Evolutionary conservation across 805 yeast genomes (phyloP).

Genomic region (Kodamaea laetipori): DNA sequence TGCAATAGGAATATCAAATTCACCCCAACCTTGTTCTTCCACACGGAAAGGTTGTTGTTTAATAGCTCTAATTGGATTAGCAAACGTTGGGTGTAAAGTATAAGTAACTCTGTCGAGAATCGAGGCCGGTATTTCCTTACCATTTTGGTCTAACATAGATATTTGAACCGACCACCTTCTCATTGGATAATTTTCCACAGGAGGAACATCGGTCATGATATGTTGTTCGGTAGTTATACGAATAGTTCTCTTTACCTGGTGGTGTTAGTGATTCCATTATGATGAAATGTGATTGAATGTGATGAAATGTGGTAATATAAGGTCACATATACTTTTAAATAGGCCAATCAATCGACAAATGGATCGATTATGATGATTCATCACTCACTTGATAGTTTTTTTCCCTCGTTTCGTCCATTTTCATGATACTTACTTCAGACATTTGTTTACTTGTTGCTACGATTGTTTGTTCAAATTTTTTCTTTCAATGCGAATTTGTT

Average conservation of each 20-base stretch:
- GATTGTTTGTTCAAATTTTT: conserved; percentile 6
- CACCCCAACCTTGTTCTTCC: conserved; percentile 98
- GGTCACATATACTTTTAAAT: too few relatives aligned
- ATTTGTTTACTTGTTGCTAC: conserved; percentile 5
- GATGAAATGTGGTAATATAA: too few relatives aligned
- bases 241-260: conserved; percentile 75
- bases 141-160: conserved; percentile 71
- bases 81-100: conserved; percentile 92
- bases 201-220: conserved; percentile 75
- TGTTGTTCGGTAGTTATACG: conserved; percentile 87
- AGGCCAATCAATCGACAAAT: too few relatives aligned
- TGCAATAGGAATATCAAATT: conserved; percentile 83
- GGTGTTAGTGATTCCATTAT: conserved; percentile 7
- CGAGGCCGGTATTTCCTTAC: conserved; percentile 81
- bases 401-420: too few relatives aligned
- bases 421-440: conserved; percentile 10
- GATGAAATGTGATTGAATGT: neutral
- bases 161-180: conserved; percentile 89
- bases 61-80: conserved; percentile 79
- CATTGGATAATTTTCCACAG: conserved; percentile 91
- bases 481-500: conserved; percentile 2
- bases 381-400: too few relatives aligned
- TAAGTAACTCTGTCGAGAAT: conserved; percentile 92
- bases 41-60: conserved; percentile 84
- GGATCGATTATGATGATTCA: too few relatives aligned